A percentile compares a stretch with the other conserved stretches of the same genome.
These are phyloP conservation scores for Anthracocystis setariae DNA, from an alignment of 1,284 basidiomycete species.

Conservation along the genomic window DNA sequence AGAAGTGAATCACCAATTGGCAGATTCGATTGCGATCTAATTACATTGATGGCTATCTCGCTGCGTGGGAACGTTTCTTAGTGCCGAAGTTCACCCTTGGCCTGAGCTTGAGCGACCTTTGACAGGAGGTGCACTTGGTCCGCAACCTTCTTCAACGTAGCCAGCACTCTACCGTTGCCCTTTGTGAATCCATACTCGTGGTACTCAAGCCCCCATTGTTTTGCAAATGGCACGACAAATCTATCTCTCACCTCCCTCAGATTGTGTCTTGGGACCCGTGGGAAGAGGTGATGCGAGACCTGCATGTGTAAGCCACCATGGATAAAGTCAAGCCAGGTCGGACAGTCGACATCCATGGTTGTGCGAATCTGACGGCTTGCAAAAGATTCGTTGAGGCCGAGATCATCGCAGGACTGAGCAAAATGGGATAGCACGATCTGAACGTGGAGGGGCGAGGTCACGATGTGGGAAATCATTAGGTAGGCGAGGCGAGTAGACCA, in stretches of 20 bases:
- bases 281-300: slow-evolving; percentile 96
- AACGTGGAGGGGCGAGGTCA: slow-evolving; percentile 77
- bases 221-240: slow-evolving; percentile 84
- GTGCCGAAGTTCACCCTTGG: slow-evolving; percentile 66
- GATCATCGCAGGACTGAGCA: slow-evolving; percentile 90
- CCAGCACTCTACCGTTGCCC: slow-evolving; percentile 81
- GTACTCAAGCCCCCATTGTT: slow-evolving; percentile 72
- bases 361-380: slow-evolving; percentile 92
- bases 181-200: slow-evolving; percentile 88
- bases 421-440: slow-evolving; percentile 98
- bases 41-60: no score
- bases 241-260: slow-evolving; percentile 78
- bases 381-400: slow-evolving; percentile 91
- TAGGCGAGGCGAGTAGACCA: slow-evolving; percentile 77
- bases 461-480: slow-evolving; percentile 80
- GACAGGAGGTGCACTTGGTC: slow-evolving; percentile 76
- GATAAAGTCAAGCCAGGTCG: slow-evolving; percentile 82
- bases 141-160: slow-evolving; percentile 81
- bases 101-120: slow-evolving; percentile 74
- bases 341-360: slow-evolving; percentile 93
- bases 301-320: slow-evolving; percentile 95
- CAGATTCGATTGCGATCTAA: no score
- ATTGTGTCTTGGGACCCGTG: slow-evolving; percentile 92
- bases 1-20: no score
- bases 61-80: no score